Percentiles rank a stretch among this genome's conserved stretches.
Evolutionary conservation across 805 yeast species (phyloP).

Genomic region (Candida maltosa): DNA sequence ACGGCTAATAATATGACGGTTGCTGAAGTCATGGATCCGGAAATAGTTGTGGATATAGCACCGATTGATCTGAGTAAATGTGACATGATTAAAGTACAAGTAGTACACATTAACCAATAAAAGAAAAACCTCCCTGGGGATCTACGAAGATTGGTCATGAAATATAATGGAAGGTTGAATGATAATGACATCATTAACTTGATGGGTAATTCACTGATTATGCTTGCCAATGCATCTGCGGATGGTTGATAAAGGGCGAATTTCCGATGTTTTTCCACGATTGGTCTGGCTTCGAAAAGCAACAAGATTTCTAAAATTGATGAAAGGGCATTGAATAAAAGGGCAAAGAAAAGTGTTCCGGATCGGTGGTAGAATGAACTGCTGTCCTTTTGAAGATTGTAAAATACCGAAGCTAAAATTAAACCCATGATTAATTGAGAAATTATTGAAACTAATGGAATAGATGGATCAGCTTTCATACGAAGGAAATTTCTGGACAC

Average conservation of each 20-base stretch:
- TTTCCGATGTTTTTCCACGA: conserved; percentile 64
- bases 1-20: conserved; percentile 46
- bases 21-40: conserved; percentile 43
- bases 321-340: conserved; percentile 56
- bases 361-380: conserved; percentile 58
- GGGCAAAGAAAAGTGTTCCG: conserved; percentile 57
- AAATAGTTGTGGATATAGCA: conserved; percentile 36
- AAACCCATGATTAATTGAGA: conserved; percentile 55
- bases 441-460: conserved; percentile 45
- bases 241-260: conserved; percentile 72
- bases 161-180: conserved; percentile 33
- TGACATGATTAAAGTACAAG: conserved; percentile 35
- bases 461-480: conserved; percentile 52
- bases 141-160: conserved; percentile 46
- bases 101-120: conserved; percentile 27
- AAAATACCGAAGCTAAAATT: conserved; percentile 57
- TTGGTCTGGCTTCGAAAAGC: conserved; percentile 56
- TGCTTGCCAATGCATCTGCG: conserved; percentile 63
- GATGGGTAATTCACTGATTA: conserved; percentile 59
- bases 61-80: conserved; percentile 40
- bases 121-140: conserved; percentile 35
- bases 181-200: conserved; percentile 34
- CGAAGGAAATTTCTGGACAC: conserved; percentile 51
- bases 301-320: conserved; percentile 56
- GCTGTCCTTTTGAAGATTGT: conserved; percentile 45